Base-by-base conservation (phyloP, 2,329 filamentous ascomycete genomes). In the Penicillium nordicum region DNA sequence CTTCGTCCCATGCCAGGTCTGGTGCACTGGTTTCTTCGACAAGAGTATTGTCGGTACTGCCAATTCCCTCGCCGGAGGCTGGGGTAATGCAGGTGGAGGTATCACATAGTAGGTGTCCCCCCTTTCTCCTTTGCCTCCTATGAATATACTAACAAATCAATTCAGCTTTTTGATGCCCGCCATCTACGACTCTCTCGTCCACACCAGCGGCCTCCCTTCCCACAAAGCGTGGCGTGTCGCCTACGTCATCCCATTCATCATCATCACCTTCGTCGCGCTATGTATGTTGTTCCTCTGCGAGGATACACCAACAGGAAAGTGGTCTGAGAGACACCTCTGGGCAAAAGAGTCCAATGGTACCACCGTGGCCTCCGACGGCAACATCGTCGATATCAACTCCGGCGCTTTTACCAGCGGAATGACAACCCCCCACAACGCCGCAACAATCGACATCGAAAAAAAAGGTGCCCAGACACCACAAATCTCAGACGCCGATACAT, bases 11-110 rank as follows among this genome's bases (percentile, higher is more conserved):
- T 96, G 91, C 72, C 91, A 95, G 71, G 92, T 96, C 7, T 96
- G 92, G 90, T 90, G 88, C 10, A 96, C 91, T 0, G 90, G 88
- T 0, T 96, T 96, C 79, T 96, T 91, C 72, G 92, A 97, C 76
- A 94, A 92, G 78, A 94, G 92, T 67, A 82, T 96, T 27, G 88
- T 96, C 18, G 92, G 92, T 46, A 92, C 90, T 6, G 90, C 91
- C 59, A 97, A 96, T 69, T 88, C 90, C 3, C 76, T 96, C 18
- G 88, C 91, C 1, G 92, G 87, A 41, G 92, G 92, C 14, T 88
- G 89, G 78, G 92, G 92, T 50, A 96, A 96, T 66, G 84, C 90
- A 27, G 92, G 92, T 57, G 92, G 92, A 61, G 92, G 92, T 54
- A 88, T 96, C 63, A 96, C 92, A 2, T 96, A 96, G 72, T 74